Percentiles rank a stretch among this genome's conserved stretches.
These are phyloP conservation scores for Colletotrichum eleusines DNA, from an alignment of 2,329 filamentous ascomycete species.

Conservation along the genomic window DNA sequence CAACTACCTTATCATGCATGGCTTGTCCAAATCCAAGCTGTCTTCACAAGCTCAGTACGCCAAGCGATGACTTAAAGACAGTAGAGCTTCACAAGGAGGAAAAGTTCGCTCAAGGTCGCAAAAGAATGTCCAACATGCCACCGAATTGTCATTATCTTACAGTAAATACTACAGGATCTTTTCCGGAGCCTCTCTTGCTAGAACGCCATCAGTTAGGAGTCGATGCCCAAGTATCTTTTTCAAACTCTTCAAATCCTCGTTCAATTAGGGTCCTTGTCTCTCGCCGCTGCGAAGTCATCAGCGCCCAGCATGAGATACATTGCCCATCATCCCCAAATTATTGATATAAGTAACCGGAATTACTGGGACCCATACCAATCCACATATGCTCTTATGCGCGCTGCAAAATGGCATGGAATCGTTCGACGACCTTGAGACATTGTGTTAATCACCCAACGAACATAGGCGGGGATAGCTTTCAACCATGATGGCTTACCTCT, in stretches of 20 bases:
- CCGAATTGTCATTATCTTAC: constrained; percentile 30
- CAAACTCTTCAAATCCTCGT: not conserved
- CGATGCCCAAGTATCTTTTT: constrained; percentile 6
- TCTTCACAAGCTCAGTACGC: not conserved
- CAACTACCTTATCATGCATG: not conserved
- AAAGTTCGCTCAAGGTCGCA: not conserved
- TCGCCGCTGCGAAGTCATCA: not conserved
- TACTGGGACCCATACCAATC: not conserved
- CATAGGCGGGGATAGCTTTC: not conserved
- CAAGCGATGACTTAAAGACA: too few species aligned
- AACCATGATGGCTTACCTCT: constrained; percentile 70
- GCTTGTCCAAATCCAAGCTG: not conserved
- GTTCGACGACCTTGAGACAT: constrained; percentile 38
- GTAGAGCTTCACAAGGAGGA: not conserved
- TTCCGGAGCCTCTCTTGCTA: constrained; percentile 8
- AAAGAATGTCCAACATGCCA: constrained; percentile 10
- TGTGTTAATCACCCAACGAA: not conserved
- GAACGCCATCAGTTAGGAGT: constrained; percentile 20
- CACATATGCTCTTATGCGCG: constrained; percentile 17
- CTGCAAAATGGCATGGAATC: constrained; percentile 39
- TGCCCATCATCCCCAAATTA: not conserved
- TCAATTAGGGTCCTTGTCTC: not conserved
- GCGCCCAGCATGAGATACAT: not conserved
- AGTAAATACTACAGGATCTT: constrained; percentile 27
- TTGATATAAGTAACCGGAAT: not conserved